phyloP scores from a whole-genome alignment of 169 alveolate genomes.

The Plasmodium billcollinsi region DNA sequence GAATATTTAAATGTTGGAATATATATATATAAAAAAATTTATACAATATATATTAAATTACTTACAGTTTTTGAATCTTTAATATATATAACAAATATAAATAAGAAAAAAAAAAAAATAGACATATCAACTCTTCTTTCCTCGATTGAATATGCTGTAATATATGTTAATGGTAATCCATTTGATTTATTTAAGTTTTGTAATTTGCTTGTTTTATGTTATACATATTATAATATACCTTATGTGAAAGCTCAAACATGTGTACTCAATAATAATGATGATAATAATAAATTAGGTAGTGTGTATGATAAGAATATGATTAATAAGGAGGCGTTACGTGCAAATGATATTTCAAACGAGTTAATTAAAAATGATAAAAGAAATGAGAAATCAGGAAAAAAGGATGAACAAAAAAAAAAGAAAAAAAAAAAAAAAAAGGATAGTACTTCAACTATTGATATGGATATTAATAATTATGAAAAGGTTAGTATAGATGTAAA shows the following conservation, averaged over 20 bases:
- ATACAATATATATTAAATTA: conserved; percentile 37
- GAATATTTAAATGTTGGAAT: conserved; percentile 67
- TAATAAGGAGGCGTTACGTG: background rate
- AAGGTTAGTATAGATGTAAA: background rate
- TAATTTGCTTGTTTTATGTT: conserved; percentile 14
- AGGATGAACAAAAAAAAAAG: background rate
- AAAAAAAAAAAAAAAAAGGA: background rate
- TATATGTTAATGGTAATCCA: conserved; percentile 26
- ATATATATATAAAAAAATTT: conserved; percentile 36
- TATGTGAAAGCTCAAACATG: background rate
- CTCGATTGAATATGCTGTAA: conserved; percentile 24
- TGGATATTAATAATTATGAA: too few relatives aligned
- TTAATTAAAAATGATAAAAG: background rate
- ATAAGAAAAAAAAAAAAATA: conserved; percentile 19
- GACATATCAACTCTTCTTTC: background rate
- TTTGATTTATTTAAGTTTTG: conserved; percentile 42
- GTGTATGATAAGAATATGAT: background rate
- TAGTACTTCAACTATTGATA: background rate
- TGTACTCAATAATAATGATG: background rate
- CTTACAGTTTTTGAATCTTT: conserved; percentile 40
- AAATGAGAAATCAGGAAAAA: background rate
- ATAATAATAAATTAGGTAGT: background rate
- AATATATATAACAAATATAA: conserved; percentile 33
- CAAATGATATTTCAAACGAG: background rate
- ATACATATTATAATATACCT: background rate